Evolutionary conservation across 2,329 filamentous ascomycete species (phyloP), one percentile per base, ranked within the genome.

Genomic region (Xylaria polymorpha): DNA sequence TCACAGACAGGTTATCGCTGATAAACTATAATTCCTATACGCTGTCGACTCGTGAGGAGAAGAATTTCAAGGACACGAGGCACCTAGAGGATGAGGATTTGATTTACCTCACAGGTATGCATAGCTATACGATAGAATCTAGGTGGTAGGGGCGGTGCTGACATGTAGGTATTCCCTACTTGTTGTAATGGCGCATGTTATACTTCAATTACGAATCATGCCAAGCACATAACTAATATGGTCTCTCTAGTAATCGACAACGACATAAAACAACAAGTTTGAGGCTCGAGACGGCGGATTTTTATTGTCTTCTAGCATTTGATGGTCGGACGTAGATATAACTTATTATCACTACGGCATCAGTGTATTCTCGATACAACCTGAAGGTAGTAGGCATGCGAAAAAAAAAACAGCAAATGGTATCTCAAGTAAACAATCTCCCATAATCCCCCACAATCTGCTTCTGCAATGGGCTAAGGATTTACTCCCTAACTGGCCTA

Each of bases 371-470:
- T 22, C 2, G n/a, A 29, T 53, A 20, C 15, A 56, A 61, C 48
- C 14, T 51, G 14, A 14, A 32, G 22, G 39, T 58, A 32, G 37
- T 55, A 62, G 37, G 32, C 18, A 53, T 55, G 44, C 32, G 62
- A 67, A n/a, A 29, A 29, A 29, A 3, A 29, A 29, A 67, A 70
- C 22, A 55, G 51, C 64, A 65, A 70, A 65, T 57, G 61, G 64
- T 70, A 70, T 70, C 65, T 68, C 65, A 65, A 65, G 58, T 3
- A 46, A 66, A 59, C 46, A 61, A 50, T 58, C 37, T 50, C 51
- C 20, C 44, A 35, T 12, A 14, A 14, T 50, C 18, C 37, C 58
- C 32, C 44, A 35, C 15, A 14, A 18, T 50, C 18, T 41, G 51
- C 32, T 48, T 25, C 57, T 25, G 18, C 6, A 20, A 59, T 25